These are phyloP conservation scores for Musa itinerans DNA, from an alignment of 176 grass and related monocot species.

Conservation along the genomic window DNA sequence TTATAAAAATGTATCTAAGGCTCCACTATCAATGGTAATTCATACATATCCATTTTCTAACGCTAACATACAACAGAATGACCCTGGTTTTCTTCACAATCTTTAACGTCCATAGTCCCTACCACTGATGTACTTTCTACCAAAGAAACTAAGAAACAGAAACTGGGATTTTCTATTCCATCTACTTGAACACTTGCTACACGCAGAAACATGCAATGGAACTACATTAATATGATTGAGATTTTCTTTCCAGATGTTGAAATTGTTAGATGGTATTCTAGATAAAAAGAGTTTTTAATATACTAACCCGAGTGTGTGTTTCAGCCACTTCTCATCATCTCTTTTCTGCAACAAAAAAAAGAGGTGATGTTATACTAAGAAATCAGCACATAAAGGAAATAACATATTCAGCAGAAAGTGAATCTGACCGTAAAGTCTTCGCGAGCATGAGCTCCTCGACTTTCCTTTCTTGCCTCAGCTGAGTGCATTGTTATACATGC, in stretches of 20 bases:
- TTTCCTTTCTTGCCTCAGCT: conserved; percentile 90
- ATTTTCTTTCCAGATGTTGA: background rate
- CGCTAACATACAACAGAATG: too few relatives aligned
- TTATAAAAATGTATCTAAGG: too few relatives aligned
- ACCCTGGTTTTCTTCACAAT: too few relatives aligned
- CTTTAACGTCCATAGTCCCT: too few relatives aligned
- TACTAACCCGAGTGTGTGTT: conserved; percentile 69
- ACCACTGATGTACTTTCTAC: too few relatives aligned
- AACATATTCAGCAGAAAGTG: conserved; percentile 15
- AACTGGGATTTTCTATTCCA: too few relatives aligned
- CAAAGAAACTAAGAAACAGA: too few relatives aligned
- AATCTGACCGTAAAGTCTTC: conserved; percentile 79
- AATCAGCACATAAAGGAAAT: conserved; percentile 1
- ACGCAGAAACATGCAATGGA: background rate
- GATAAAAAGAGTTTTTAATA: conserved; percentile 12
- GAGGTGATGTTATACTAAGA: background rate
- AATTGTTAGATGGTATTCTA: background rate
- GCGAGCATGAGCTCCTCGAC: conserved; percentile 88
- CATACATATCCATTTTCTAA: too few relatives aligned
- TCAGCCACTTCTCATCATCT: conserved; percentile 76
- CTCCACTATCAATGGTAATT: too few relatives aligned
- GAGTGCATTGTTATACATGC: conserved; percentile 92
- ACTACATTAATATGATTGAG: background rate
- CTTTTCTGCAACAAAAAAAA: conserved; percentile 51
- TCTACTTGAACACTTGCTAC: background rate